Conservation (phyloP, 2,329 filamentous ascomycete species). For the Stagonosporopsis chrysanthemi region DNA sequence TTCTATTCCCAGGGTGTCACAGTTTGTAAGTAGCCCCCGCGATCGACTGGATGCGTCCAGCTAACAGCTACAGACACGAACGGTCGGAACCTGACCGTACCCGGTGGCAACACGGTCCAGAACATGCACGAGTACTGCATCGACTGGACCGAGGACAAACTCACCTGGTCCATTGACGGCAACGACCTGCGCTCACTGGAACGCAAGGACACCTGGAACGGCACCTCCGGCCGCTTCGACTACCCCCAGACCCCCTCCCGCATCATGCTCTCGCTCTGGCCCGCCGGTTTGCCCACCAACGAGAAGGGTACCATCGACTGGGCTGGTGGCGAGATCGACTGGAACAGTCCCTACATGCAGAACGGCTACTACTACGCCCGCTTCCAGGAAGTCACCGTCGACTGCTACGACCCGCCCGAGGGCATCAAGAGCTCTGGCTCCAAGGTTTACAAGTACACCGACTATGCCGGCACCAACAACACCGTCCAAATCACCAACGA, state of each 20-base stretch:
- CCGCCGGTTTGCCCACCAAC: slow-evolving; percentile 81
- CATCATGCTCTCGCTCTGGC: slow-evolving; percentile 95
- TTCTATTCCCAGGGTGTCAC: slow-evolving; percentile 96
- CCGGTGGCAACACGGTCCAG: slow-evolving; percentile 72
- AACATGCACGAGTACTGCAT: slow-evolving; percentile 87
- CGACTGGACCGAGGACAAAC: slow-evolving; percentile 85
- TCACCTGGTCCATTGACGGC: slow-evolving; percentile 89
- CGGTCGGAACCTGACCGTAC: slow-evolving; percentile 70
- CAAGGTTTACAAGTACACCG: slow-evolving; percentile 78
- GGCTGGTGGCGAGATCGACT: slow-evolving; percentile 91
- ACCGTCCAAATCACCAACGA: slow-evolving; percentile 78
- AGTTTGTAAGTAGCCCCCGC: slow-evolving; percentile 70
- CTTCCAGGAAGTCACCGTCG: slow-evolving; percentile 77
- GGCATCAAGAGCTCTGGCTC: slow-evolving; percentile 67
- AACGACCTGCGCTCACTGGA: slow-evolving; percentile 76
- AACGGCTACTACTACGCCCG: slow-evolving; percentile 89
- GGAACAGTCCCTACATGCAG: slow-evolving; percentile 82
- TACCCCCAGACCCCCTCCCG: slow-evolving; percentile 92
- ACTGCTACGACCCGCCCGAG: slow-evolving; percentile 86
- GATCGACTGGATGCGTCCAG: not conserved
- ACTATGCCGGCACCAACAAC: slow-evolving; percentile 71
- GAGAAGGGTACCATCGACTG: slow-evolving; percentile 85
- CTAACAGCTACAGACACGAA: slow-evolving; percentile 69
- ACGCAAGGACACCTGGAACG: slow-evolving; percentile 84
- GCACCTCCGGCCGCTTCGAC: slow-evolving; percentile 78